These are phyloP conservation scores for Vararia minispora DNA, from an alignment of 768 basidiomycete genomes.

Conservation along the genomic window DNA sequence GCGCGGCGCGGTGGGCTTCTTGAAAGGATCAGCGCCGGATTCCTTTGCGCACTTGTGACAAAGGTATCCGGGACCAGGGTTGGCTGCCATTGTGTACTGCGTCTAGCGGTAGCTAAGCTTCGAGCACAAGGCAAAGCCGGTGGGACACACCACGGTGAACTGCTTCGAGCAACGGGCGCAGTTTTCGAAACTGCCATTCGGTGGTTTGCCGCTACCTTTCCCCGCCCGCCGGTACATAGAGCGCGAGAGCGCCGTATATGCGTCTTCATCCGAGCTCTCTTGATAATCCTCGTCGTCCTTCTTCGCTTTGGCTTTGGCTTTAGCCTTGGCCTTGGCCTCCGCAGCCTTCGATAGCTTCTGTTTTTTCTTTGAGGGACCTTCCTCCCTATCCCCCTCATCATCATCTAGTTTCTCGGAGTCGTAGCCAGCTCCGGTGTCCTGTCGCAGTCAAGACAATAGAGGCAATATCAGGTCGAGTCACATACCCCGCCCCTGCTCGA, in stretches of 20 bases:
- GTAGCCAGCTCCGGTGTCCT: conserved; percentile 6
- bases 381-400: conserved; percentile 15
- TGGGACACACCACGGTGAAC: conserved; percentile 71
- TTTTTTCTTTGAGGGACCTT: conserved; percentile 5
- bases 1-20: conserved; percentile 51
- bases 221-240: conserved; percentile 27
- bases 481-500: too few relatives aligned
- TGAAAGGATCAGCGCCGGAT: conserved; percentile 76
- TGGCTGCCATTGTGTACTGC: conserved; percentile 72
- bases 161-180: conserved; percentile 77
- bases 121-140: neutral
- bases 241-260: conserved; percentile 57
- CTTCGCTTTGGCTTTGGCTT: conserved; percentile 13
- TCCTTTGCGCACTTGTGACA: conserved; percentile 80
- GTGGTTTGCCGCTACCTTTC: conserved; percentile 36
- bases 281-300: conserved; percentile 33
- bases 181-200: conserved; percentile 66
- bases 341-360: conserved; percentile 18
- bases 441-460: too few relatives aligned
- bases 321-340: conserved; percentile 21
- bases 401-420: conserved; percentile 11
- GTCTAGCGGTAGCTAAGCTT: conserved; percentile 38
- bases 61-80: conserved; percentile 62
- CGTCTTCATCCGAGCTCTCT: conserved; percentile 47
- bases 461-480: too few relatives aligned